A percentile compares a stretch with the other conserved stretches of the same genome.
These are phyloP conservation scores for Porphyrellus cyaneotinctus DNA, from an alignment of 768 basidiomycete species.

Conservation along the genomic window DNA sequence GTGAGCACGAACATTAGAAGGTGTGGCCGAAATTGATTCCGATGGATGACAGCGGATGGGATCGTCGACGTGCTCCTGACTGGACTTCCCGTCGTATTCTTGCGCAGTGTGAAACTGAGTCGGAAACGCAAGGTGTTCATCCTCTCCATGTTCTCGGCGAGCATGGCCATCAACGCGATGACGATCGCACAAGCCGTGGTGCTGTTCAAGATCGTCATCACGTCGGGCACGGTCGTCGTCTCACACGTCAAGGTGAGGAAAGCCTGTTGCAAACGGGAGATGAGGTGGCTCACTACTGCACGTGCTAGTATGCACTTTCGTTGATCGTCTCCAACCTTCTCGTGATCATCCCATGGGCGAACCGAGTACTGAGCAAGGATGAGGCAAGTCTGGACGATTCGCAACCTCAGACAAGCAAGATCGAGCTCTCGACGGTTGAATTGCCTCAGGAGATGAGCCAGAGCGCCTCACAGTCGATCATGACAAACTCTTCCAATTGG, in stretches of 20 bases:
- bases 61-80: slow-evolving; percentile 19
- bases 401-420: not conserved
- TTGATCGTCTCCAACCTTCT: not conserved
- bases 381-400: not conserved
- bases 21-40: not conserved
- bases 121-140: slow-evolving; percentile 17
- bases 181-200: not conserved
- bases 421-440: not conserved
- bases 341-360: not conserved
- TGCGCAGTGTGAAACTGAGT: slow-evolving; percentile 12
- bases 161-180: slow-evolving; percentile 13
- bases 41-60: slow-evolving; percentile 19
- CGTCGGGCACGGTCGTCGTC: not conserved
- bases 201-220: not conserved
- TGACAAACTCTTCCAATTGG: not conserved
- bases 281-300: not conserved
- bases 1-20: not conserved
- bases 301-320: not conserved
- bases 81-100: slow-evolving; percentile 16
- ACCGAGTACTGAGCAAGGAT: not conserved
- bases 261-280: not conserved
- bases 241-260: slow-evolving; percentile 3
- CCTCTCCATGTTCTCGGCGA: slow-evolving; percentile 19
- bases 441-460: not conserved
- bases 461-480: too few species aligned